These are phyloP conservation scores for Panellus pusillus DNA, from an alignment of 768 basidiomycete species.

Conservation along the genomic window DNA sequence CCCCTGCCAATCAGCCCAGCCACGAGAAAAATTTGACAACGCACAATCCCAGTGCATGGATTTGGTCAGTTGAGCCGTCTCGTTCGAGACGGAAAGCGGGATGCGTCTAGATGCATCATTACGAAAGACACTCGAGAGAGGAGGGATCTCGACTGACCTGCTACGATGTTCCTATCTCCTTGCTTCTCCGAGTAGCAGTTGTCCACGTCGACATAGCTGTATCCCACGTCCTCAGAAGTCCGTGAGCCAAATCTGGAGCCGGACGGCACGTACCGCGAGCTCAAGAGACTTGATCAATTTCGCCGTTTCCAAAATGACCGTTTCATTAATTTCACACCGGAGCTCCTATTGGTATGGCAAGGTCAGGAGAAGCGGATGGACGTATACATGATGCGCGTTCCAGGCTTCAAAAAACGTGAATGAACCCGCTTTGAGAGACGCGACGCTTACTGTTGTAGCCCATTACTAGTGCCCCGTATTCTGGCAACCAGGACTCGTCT, in stretches of 20 bases:
- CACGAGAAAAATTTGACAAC: not conserved
- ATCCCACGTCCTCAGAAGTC: slow-evolving; percentile 50
- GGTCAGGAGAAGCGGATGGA: not conserved
- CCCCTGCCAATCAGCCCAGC: not conserved
- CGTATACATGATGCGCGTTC: slow-evolving; percentile 68
- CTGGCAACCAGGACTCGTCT: not conserved
- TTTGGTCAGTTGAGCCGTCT: slow-evolving; percentile 51
- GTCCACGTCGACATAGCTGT: slow-evolving; percentile 59
- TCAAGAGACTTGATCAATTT: slow-evolving; percentile 51
- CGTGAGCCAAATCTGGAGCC: too few relatives aligned
- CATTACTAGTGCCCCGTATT: not conserved
- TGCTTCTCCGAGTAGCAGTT: slow-evolving; percentile 66
- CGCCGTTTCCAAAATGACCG: slow-evolving; percentile 49
- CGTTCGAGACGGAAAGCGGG: slow-evolving; percentile 60
- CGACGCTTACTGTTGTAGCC: slow-evolving; percentile 17
- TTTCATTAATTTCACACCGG: slow-evolving; percentile 61
- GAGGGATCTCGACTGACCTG: slow-evolving; percentile 38
- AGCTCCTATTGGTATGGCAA: not conserved
- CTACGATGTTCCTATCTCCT: slow-evolving; percentile 60
- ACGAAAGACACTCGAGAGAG: not conserved
- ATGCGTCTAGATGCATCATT: slow-evolving; percentile 37
- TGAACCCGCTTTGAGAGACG: not conserved
- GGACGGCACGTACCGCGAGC: slow-evolving; percentile 37
- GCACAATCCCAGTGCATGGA: slow-evolving; percentile 58
- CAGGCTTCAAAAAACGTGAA: slow-evolving; percentile 44